Conservation (phyloP, 2,329 filamentous ascomycete species). For the Talaromyces sp. region DNA sequence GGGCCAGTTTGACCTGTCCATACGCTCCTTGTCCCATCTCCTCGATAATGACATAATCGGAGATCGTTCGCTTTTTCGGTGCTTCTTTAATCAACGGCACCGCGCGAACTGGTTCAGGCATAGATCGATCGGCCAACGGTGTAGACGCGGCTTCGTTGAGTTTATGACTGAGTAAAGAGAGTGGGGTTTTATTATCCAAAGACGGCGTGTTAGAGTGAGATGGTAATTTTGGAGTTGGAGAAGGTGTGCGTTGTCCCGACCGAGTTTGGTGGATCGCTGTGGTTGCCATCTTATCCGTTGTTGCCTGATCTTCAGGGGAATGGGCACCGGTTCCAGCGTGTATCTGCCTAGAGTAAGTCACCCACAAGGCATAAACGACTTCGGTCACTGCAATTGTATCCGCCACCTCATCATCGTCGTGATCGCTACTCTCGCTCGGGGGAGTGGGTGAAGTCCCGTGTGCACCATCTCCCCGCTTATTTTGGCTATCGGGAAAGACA, state of each 20-base stretch:
- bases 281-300: conserved; percentile 62
- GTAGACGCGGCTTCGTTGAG: conserved; percentile 49
- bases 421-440: conserved; percentile 17
- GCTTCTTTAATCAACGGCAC: conserved; percentile 30
- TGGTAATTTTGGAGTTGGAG: conserved; percentile 27
- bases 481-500: conserved; percentile 55
- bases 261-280: conserved; percentile 70
- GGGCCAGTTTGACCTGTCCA: conserved; percentile 91
- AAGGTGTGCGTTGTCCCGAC: conserved; percentile 62
- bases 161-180: conserved; percentile 50
- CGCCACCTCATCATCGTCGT: conserved; percentile 30
- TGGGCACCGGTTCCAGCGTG: conserved; percentile 68
- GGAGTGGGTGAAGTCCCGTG: conserved; percentile 44
- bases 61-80: conserved; percentile 72
- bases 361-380: conserved; percentile 91
- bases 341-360: conserved; percentile 90
- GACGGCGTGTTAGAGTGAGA: conserved; percentile 26
- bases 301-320: conserved; percentile 51
- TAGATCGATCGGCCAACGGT: conserved; percentile 41
- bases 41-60: conserved; percentile 87
- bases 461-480: conserved; percentile 62
- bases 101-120: conserved; percentile 35
- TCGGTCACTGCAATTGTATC: conserved; percentile 57
- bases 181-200: conserved; percentile 37
- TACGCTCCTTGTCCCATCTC: conserved; percentile 99